Evolutionary conservation across 495 filamentous ascomycete genomes (phyloP).

Genomic region (Beverwykella pulmonaria): DNA sequence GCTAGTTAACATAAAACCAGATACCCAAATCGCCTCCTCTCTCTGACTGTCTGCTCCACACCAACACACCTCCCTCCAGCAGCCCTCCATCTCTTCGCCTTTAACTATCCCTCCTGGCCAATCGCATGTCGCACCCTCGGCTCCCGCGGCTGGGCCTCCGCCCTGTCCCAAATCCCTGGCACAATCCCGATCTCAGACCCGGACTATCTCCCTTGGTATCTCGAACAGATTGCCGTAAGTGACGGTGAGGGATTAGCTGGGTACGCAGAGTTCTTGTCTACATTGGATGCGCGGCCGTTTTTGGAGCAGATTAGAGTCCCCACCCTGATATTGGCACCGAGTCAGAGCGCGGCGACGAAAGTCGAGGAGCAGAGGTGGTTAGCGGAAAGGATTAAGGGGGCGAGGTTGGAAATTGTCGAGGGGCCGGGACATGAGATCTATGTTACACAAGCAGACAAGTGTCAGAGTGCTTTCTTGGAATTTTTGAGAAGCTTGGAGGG

Average conservation of each 20-base stretch:
- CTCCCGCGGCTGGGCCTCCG: slow-evolving; percentile 37
- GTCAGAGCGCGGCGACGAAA: slow-evolving; percentile 30
- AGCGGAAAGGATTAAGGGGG: slow-evolving; percentile 7
- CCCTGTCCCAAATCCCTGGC: slow-evolving; percentile 29
- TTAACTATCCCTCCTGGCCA: slow-evolving; percentile 32
- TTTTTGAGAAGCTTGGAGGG: slow-evolving; percentile 12
- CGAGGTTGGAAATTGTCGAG: slow-evolving; percentile 28
- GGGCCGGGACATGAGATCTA: slow-evolving; percentile 40
- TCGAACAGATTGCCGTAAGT: slow-evolving; percentile 23
- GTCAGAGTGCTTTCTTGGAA: slow-evolving; percentile 31
- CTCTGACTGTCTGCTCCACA: slow-evolving; percentile 36
- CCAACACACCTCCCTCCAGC: slow-evolving; percentile 34
- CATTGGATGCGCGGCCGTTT: slow-evolving; percentile 35
- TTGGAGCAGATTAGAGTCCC: slow-evolving; percentile 31
- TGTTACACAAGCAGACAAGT: slow-evolving; percentile 34
- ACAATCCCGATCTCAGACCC: slow-evolving; percentile 26
- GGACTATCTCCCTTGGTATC: slow-evolving; percentile 32
- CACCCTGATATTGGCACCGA: slow-evolving; percentile 36
- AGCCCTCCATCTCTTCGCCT: slow-evolving; percentile 35
- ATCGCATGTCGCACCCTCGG: slow-evolving; percentile 36
- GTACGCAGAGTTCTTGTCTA: slow-evolving; percentile 35
- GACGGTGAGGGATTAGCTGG: slow-evolving; percentile 32
- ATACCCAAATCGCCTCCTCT: slow-evolving; percentile 32
- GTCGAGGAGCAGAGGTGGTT: slow-evolving; percentile 31
- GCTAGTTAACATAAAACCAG: too few species aligned